These are phyloP conservation scores for Phytophthora cryptogea DNA, from an alignment of 352 stramenopile species.

Conservation along the genomic window DNA sequence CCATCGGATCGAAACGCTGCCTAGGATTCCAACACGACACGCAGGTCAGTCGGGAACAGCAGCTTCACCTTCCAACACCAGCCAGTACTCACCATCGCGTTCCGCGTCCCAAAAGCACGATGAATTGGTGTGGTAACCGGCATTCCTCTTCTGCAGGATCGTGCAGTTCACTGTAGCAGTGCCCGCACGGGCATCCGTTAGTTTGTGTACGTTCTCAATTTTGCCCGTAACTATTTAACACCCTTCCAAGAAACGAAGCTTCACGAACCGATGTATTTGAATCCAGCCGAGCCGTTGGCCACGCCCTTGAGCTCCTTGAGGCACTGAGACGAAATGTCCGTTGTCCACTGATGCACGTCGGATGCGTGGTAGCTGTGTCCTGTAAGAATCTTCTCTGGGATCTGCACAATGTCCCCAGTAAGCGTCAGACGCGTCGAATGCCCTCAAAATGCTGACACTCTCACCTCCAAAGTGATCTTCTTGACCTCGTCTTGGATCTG, in stretches of 20 bases:
- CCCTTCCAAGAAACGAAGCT: slow-evolving; percentile 14
- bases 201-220: slow-evolving; percentile 30
- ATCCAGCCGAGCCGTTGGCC: slow-evolving; percentile 81
- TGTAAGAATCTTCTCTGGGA: slow-evolving; percentile 69
- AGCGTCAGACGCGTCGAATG: neutral
- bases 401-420: slow-evolving; percentile 34
- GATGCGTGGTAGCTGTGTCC: slow-evolving; percentile 77
- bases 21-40: slow-evolving; percentile 31
- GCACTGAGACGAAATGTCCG: slow-evolving; percentile 76
- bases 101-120: slow-evolving; percentile 88
- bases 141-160: slow-evolving; percentile 90
- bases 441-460: neutral
- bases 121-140: slow-evolving; percentile 86
- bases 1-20: slow-evolving; percentile 77
- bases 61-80: neutral
- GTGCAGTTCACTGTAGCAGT: slow-evolving; percentile 77
- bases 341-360: slow-evolving; percentile 82
- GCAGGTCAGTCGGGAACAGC: slow-evolving; percentile 15
- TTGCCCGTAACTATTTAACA: slow-evolving; percentile 49
- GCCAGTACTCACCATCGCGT: slow-evolving; percentile 63
- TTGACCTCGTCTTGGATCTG: slow-evolving; percentile 89
- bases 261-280: slow-evolving; percentile 87
- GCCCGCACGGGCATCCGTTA: slow-evolving; percentile 22
- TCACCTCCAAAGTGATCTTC: slow-evolving; percentile 80
- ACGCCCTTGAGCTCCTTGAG: slow-evolving; percentile 86